Conservation (phyloP, 305 asterid genomes). For the Fraxinus albicans region DNA sequence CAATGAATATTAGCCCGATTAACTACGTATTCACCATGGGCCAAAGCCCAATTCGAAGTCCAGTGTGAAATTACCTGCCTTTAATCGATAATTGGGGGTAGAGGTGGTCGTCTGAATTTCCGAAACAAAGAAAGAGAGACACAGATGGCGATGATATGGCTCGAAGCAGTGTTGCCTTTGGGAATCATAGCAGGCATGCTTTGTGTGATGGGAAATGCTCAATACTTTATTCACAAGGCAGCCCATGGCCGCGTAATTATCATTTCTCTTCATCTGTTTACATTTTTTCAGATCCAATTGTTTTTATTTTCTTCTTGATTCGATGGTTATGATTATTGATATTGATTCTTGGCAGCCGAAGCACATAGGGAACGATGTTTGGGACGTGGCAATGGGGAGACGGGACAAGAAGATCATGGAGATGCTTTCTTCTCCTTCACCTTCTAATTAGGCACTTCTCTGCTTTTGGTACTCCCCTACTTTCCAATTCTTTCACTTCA, state of each 20-base stretch:
- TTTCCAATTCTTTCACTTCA: not conserved
- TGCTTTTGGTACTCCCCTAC: conserved; percentile 16
- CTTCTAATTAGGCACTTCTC: conserved; percentile 29
- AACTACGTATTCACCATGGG: too few relatives aligned
- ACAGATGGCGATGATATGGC: conserved; percentile 50
- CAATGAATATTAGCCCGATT: too few relatives aligned
- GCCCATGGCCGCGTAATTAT: conserved; percentile 82
- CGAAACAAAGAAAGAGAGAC: not conserved
- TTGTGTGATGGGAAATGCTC: conserved; percentile 90
- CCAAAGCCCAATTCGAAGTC: too few relatives aligned
- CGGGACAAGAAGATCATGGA: conserved; percentile 90
- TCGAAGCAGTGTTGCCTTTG: conserved; percentile 87
- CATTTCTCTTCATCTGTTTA: not conserved
- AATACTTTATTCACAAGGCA: conserved; percentile 77
- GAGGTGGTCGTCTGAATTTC: not conserved
- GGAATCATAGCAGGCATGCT: conserved; percentile 96
- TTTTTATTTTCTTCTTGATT: not conserved
- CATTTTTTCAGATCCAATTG: not conserved
- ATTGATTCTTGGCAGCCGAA: conserved; percentile 48
- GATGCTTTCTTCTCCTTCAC: conserved; percentile 56
- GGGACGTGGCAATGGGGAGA: conserved; percentile 94
- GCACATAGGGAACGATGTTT: conserved; percentile 85
- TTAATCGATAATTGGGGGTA: not conserved
- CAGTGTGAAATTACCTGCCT: too few relatives aligned
- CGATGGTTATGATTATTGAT: not conserved